phyloP scores from a whole-genome alignment of 2,329 filamentous ascomycete species.

The Pestalotiopsis sp. region DNA sequence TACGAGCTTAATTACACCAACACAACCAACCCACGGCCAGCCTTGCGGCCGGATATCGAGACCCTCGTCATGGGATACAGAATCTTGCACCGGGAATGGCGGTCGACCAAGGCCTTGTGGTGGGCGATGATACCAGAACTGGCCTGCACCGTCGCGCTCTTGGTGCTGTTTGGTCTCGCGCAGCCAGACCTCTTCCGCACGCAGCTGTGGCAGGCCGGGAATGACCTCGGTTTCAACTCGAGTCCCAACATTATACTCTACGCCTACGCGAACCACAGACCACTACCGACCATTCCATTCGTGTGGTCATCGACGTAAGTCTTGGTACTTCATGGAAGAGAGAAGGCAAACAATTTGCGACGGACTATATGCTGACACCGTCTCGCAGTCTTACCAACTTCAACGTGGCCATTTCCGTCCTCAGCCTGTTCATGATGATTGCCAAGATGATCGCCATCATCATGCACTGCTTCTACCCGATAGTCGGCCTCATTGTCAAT shows the following conservation, averaged over 20 bases:
- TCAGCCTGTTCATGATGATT: slow-evolving; percentile 76
- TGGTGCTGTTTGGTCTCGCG: slow-evolving; percentile 74
- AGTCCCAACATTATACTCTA: slow-evolving; percentile 71
- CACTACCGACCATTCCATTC: slow-evolving; percentile 64
- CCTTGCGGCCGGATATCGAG: neutral
- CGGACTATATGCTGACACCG: neutral
- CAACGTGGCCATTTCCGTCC: slow-evolving; percentile 76
- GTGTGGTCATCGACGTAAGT: slow-evolving; percentile 76
- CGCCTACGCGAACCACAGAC: slow-evolving; percentile 71
- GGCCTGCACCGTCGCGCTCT: slow-evolving; percentile 61
- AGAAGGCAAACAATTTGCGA: neutral
- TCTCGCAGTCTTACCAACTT: slow-evolving; percentile 67
- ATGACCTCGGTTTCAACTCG: slow-evolving; percentile 73
- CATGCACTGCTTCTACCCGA: slow-evolving; percentile 71
- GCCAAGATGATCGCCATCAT: slow-evolving; percentile 70
- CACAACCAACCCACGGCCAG: neutral
- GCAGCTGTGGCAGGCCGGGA: slow-evolving; percentile 73
- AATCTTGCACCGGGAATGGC: slow-evolving; percentile 64
- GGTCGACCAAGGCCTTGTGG: slow-evolving; percentile 59
- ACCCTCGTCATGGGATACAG: slow-evolving; percentile 45
- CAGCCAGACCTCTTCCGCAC: slow-evolving; percentile 74
- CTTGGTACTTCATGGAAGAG: neutral
- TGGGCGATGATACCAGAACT: slow-evolving; percentile 70
- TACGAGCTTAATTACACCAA: neutral
- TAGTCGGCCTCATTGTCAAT: slow-evolving; percentile 64